Conservation (phyloP, 768 basidiomycete species). For the Psilocybe cubensis region DNA sequence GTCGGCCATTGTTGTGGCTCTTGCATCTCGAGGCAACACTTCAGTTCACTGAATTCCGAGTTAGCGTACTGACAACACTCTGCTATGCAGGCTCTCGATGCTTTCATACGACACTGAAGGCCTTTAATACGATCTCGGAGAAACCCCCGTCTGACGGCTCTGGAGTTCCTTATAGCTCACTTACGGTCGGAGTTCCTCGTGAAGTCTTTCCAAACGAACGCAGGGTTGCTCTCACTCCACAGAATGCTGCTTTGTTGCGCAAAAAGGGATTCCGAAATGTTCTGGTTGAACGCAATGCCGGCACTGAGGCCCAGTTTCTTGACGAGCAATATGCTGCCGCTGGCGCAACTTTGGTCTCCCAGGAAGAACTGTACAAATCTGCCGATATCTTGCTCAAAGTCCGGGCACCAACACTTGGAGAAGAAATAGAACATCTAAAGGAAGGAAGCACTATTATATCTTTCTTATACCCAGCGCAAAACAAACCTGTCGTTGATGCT, state of each 20-base stretch:
- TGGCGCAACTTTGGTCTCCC: constrained; percentile 78
- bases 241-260: constrained; percentile 70
- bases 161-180: constrained; percentile 65
- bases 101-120: constrained; percentile 33
- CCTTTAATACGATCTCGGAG: constrained; percentile 29
- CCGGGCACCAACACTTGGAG: constrained; percentile 66
- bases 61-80: constrained; percentile 3
- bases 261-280: constrained; percentile 85
- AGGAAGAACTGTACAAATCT: constrained; percentile 65
- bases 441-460: constrained; percentile 82
- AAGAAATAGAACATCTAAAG: constrained; percentile 66
- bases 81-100: constrained; percentile 31
- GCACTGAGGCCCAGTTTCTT: constrained; percentile 73
- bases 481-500: constrained; percentile 71
- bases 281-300: constrained; percentile 75
- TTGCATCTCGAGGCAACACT: constrained; percentile 18
- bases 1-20: constrained; percentile 10
- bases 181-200: constrained; percentile 76
- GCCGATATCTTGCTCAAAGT: constrained; percentile 89
- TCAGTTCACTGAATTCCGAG: neutral
- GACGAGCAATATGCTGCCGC: constrained; percentile 81
- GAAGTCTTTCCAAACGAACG: constrained; percentile 81
- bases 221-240: constrained; percentile 81
- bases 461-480: constrained; percentile 84
- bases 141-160: constrained; percentile 30